Percentiles rank a stretch among this genome's conserved stretches.
These are phyloP conservation scores for Rhypophila decipiens DNA, from an alignment of 495 filamentous ascomycete genomes.

Conservation along the genomic window DNA sequence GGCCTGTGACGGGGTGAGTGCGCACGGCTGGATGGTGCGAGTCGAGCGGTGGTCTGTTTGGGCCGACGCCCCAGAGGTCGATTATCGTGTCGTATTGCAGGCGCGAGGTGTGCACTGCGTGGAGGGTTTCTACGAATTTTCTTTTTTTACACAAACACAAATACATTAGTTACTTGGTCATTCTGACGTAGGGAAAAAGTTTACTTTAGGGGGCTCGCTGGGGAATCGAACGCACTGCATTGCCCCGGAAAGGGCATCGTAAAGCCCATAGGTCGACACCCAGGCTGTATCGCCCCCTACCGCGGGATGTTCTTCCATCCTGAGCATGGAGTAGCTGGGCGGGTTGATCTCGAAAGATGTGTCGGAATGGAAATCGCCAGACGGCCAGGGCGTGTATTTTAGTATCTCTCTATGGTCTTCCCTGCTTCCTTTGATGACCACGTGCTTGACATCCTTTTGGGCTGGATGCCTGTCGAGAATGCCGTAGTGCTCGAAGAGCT, in stretches of 20 bases:
- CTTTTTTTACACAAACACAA: slow-evolving; percentile 26
- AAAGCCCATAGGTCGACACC: slow-evolving; percentile 46
- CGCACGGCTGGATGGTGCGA: slow-evolving; percentile 49
- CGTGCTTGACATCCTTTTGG: slow-evolving; percentile 36
- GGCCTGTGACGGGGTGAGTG: slow-evolving; percentile 49
- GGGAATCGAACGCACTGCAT: slow-evolving; percentile 8
- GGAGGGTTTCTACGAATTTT: slow-evolving; percentile 41
- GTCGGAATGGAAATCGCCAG: slow-evolving; percentile 44
- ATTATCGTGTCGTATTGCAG: slow-evolving; percentile 41
- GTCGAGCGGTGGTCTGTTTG: slow-evolving; percentile 46
- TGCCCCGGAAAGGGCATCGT: slow-evolving; percentile 42
- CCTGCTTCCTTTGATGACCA: slow-evolving; percentile 29
- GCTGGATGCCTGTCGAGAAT: slow-evolving; percentile 43
- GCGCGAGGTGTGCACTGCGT: slow-evolving; percentile 45
- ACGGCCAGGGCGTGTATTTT: slow-evolving; percentile 34
- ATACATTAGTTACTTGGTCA: too few species aligned
- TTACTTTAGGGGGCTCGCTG: background rate
- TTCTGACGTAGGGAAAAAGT: background rate
- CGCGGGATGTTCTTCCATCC: slow-evolving; percentile 49
- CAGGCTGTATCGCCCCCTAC: slow-evolving; percentile 51
- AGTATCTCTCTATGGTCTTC: slow-evolving; percentile 32
- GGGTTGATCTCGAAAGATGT: slow-evolving; percentile 50
- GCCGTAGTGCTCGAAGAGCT: slow-evolving; percentile 48
- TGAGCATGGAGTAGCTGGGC: slow-evolving; percentile 44
- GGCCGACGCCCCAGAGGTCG: slow-evolving; percentile 42